A percentile compares a stretch with the other conserved stretches of the same genome.
phyloP scores from a whole-genome alignment of 78 protist species.

The Dictyostelium purpureum region DNA sequence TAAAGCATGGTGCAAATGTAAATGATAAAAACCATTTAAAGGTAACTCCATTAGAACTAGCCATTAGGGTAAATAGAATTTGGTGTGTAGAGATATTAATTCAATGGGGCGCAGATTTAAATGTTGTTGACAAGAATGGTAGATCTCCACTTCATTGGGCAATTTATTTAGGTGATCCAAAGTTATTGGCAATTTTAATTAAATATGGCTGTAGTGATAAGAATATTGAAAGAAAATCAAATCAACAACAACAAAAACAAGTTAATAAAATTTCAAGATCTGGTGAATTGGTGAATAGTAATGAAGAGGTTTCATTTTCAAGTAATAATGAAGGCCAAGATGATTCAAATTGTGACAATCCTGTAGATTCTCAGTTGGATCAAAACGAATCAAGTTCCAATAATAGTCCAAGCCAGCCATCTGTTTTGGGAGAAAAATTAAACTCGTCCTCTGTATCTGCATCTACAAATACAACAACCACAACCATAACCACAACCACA shows the following conservation, averaged over 20 bases:
- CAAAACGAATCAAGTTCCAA: not conserved
- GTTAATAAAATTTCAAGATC: not conserved
- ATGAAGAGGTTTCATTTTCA: slow-evolving; percentile 7
- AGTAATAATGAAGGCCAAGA: not conserved
- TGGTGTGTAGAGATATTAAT: slow-evolving; percentile 65
- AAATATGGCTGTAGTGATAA: slow-evolving; percentile 52
- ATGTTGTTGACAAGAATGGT: slow-evolving; percentile 22
- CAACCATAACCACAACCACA: slow-evolving; percentile 11
- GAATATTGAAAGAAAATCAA: not conserved
- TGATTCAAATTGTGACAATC: not conserved
- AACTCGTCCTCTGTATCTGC: not conserved
- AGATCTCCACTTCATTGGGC: slow-evolving; percentile 74
- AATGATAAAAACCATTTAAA: slow-evolving; percentile 22
- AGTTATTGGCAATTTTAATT: slow-evolving; percentile 3
- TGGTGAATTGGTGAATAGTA: not conserved
- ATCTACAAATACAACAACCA: not conserved
- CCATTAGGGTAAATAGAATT: slow-evolving; percentile 37
- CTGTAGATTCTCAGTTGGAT: not conserved
- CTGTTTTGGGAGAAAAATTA: too few species aligned
- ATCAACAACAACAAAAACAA: not conserved
- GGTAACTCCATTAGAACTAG: slow-evolving; percentile 32
- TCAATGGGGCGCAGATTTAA: slow-evolving; percentile 56
- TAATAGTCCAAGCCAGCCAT: too few species aligned
- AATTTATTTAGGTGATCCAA: slow-evolving; percentile 42
- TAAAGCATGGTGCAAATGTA: slow-evolving; percentile 65